Evolutionary conservation across 306 rosid genomes (phyloP).

Genomic region (Prunus mira): DNA sequence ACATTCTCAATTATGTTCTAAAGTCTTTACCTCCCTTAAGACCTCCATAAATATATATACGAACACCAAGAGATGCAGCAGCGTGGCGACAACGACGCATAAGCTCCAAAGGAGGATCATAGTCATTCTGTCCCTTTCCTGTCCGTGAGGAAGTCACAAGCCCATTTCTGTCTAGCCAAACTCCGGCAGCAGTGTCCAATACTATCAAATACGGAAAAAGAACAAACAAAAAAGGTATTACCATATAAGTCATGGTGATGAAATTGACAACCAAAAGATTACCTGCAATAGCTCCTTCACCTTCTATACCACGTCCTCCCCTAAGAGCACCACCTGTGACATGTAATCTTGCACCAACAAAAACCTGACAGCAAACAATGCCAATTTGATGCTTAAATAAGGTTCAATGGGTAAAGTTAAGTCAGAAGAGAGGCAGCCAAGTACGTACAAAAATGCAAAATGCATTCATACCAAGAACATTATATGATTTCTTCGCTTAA

Average conservation of each 20-base stretch:
- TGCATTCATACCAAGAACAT: background rate
- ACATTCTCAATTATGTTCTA: constrained; percentile 13
- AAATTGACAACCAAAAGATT: constrained; percentile 21
- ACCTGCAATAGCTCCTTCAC: constrained; percentile 95
- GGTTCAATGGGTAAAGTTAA: constrained; percentile 15
- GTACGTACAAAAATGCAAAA: background rate
- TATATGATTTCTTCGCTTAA: background rate
- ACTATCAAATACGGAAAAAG: constrained; percentile 39
- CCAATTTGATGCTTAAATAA: constrained; percentile 10
- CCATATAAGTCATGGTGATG: constrained; percentile 10
- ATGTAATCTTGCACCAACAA: constrained; percentile 97
- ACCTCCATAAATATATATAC: constrained; percentile 85
- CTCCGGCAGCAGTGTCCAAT: constrained; percentile 99
- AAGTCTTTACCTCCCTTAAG: constrained; percentile 77
- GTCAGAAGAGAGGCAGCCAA: constrained; percentile 4
- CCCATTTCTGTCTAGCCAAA: constrained; percentile 95
- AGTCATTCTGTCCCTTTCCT: constrained; percentile 64
- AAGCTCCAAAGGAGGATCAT: constrained; percentile 82
- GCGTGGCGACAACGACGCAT: constrained; percentile 99
- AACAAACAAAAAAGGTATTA: background rate
- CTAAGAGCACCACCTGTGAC: constrained; percentile 95
- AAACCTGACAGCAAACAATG: constrained; percentile 61
- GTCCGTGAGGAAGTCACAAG: constrained; percentile 84
- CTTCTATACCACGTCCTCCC: constrained; percentile 97
- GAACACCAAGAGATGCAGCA: constrained; percentile 87